These are phyloP conservation scores for Pseudonitzschia multistriata DNA, from an alignment of 108 stramenopile genomes.

Conservation along the genomic window DNA sequence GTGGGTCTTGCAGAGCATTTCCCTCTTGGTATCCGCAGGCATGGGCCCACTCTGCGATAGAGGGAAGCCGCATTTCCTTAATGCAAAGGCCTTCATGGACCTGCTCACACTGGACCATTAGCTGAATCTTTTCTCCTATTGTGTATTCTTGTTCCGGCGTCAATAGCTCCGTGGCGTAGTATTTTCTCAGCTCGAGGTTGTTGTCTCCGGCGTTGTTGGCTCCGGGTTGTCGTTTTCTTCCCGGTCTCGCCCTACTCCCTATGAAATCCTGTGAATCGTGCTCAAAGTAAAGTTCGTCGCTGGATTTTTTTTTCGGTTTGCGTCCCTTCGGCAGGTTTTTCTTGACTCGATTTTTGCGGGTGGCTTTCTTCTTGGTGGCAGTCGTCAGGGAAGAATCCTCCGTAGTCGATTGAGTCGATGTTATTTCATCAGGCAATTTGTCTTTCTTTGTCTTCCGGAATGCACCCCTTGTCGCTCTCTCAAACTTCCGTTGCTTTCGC, in stretches of 20 bases:
- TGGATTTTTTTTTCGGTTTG: not conserved
- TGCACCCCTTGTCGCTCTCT: not conserved
- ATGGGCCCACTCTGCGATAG: slow-evolving; percentile 77
- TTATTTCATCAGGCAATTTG: not conserved
- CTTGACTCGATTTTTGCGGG: slow-evolving; percentile 24
- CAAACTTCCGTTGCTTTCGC: not conserved
- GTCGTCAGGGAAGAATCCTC: not conserved
- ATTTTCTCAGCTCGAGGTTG: slow-evolving; percentile 60
- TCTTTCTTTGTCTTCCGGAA: not conserved
- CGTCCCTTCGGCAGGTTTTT: slow-evolving; percentile 36
- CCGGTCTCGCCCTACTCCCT: not conserved
- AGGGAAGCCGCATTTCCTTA: slow-evolving; percentile 49
- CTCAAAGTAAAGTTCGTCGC: slow-evolving; percentile 5
- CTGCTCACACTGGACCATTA: slow-evolving; percentile 76
- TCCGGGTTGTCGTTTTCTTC: not conserved
- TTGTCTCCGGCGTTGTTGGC: not conserved
- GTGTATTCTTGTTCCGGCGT: slow-evolving; percentile 74
- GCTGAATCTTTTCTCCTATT: slow-evolving; percentile 64
- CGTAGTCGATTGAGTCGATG: not conserved
- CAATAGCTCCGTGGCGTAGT: slow-evolving; percentile 71
- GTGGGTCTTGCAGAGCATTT: slow-evolving; percentile 1
- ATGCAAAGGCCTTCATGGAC: slow-evolving; percentile 73
- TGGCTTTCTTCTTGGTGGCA: not conserved
- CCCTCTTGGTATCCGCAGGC: slow-evolving; percentile 63
- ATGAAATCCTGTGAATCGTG: not conserved